Conservation (phyloP, 495 filamentous ascomycete genomes). For the Aspergillus sclerotioniger region DNA sequence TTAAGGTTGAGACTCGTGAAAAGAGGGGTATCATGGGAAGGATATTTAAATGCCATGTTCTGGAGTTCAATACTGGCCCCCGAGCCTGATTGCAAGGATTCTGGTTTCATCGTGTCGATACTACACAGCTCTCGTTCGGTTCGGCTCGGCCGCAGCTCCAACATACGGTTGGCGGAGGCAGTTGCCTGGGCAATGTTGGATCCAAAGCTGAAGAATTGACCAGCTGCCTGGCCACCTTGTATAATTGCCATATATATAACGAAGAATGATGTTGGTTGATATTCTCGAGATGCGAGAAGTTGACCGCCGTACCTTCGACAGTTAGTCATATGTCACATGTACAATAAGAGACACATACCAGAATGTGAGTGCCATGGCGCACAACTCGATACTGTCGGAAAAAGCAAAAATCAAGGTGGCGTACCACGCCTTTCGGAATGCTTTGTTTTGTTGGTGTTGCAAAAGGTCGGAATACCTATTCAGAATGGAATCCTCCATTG, state of each 20-base stretch:
- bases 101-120: background rate
- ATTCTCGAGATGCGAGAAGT: slow-evolving; percentile 51
- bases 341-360: slow-evolving; percentile 13
- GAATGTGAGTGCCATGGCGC: slow-evolving; percentile 57
- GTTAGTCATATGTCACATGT: too few relatives aligned
- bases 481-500: slow-evolving; percentile 50
- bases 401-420: slow-evolving; percentile 38
- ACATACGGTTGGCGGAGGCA: slow-evolving; percentile 55
- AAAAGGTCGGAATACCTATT: slow-evolving; percentile 49
- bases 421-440: slow-evolving; percentile 50
- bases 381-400: slow-evolving; percentile 43
- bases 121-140: background rate
- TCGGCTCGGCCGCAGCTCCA: slow-evolving; percentile 15
- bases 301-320: slow-evolving; percentile 50
- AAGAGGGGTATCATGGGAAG: slow-evolving; percentile 49
- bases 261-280: slow-evolving; percentile 52
- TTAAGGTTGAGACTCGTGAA: slow-evolving; percentile 39
- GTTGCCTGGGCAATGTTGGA: slow-evolving; percentile 54
- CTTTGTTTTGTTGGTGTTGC: slow-evolving; percentile 46
- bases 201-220: slow-evolving; percentile 50
- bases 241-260: slow-evolving; percentile 60
- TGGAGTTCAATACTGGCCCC: slow-evolving; percentile 34
- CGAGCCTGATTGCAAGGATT: background rate
- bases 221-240: slow-evolving; percentile 52
- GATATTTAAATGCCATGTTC: slow-evolving; percentile 59